Base-by-base conservation (phyloP, 2,329 filamentous ascomycete genomes). In the Fusarium stilboides region DNA sequence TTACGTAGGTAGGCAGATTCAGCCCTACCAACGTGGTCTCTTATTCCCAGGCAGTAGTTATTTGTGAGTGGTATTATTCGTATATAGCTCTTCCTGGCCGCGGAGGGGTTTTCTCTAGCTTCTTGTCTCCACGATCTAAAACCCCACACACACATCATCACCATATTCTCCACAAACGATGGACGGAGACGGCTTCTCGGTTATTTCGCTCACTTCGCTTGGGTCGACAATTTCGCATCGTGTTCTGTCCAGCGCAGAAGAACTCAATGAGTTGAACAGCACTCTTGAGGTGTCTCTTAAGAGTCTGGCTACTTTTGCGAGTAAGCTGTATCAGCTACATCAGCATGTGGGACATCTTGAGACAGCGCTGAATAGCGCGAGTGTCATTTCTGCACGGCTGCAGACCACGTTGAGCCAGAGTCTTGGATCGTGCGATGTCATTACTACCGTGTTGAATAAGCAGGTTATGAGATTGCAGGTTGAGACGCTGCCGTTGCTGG, bases 121-220 rank as follows among this genome's bases (percentile, higher is more conserved):
- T 60, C 65, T 31, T 10, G 9, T 31, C 28, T 65, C 60, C 51
- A 47, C 34, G 44, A 52, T 45, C 24, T 34, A 5, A 13, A 28
- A 31, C 28, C 28, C 28, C 28, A 31, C 28, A 12, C 28, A 12
- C 28, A 31, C 28, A 31, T 31, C 28, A 31, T 13, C 28, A 31
- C 28, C 28, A 12, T 10, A 31, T 31, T 28, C 28, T 47, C 34
- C 40, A 53, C 42, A 49, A 43, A 68, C 19, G 12, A 80, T 79
- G 79, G 75, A 79, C 55, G 70, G 76, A 46, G 74, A 78, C 61
- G 74, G 77, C 50, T 80, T 79, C 71, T 79, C 79, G 13, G 72
- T 77, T 42, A 69, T 75, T 6, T 77, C 78, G n/a, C 58, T 80
- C 12, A 77, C 76, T 5, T 76, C 78, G 0, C 70, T 75, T 12